phyloP scores from a whole-genome alignment of 805 yeast genomes.

The Ogataea saltuana region DNA sequence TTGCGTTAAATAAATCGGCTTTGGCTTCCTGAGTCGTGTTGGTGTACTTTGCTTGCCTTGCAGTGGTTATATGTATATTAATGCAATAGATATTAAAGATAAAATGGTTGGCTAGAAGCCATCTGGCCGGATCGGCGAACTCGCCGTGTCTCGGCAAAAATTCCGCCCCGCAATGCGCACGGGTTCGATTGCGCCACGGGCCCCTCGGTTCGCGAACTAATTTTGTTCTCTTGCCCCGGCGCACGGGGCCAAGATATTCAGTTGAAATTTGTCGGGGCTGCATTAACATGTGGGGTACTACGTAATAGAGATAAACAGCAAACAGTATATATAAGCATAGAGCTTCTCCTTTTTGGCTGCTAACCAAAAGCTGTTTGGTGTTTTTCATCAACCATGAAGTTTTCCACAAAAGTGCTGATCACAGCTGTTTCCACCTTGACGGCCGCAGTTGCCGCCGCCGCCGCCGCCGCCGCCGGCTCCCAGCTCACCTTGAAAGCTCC shows the following conservation, averaged over 20 bases:
- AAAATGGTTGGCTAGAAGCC: neutral
- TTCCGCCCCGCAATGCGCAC: too few relatives aligned
- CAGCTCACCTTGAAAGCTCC: neutral
- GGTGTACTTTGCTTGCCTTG: neutral
- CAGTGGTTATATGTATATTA: conserved; percentile 3
- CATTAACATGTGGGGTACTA: neutral
- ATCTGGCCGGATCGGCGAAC: too few relatives aligned
- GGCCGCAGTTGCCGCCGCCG: neutral
- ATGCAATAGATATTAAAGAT: conserved; percentile 3
- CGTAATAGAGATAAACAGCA: neutral
- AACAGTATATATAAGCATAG: neutral
- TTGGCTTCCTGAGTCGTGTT: neutral
- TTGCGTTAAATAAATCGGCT: conserved; percentile 47
- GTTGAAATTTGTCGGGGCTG: neutral
- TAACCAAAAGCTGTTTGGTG: too few relatives aligned
- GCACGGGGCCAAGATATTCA: conserved; percentile 1
- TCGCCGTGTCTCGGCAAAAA: too few relatives aligned
- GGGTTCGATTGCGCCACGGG: too few relatives aligned
- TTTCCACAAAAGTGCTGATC: neutral
- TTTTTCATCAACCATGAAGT: neutral
- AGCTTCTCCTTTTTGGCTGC: neutral
- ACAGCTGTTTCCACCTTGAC: neutral
- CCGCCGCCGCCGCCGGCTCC: conserved; percentile 3
- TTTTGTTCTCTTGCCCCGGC: neutral
- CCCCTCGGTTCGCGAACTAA: neutral